Conservation (phyloP, 495 filamentous ascomycete species). For the Tetracladium marchalianum region DNA sequence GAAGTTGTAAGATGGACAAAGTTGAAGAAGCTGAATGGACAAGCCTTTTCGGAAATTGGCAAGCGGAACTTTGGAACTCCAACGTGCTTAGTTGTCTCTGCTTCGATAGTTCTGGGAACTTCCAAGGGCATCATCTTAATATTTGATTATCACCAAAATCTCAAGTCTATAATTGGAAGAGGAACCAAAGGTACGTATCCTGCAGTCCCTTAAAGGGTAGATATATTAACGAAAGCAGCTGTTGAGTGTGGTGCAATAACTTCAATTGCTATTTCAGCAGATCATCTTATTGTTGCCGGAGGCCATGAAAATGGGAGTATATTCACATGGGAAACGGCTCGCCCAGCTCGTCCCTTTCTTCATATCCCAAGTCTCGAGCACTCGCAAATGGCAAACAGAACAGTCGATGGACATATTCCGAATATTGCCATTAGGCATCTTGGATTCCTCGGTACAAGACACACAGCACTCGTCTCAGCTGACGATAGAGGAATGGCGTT, state of each 20-base stretch:
- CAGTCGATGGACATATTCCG: slow-evolving; percentile 71
- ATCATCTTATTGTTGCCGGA: slow-evolving; percentile 81
- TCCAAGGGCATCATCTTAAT: slow-evolving; percentile 88
- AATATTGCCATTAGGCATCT: slow-evolving; percentile 73
- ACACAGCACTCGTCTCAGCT: slow-evolving; percentile 95
- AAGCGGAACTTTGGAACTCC: slow-evolving; percentile 87
- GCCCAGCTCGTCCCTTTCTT: slow-evolving; percentile 76
- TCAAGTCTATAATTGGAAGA: slow-evolving; percentile 88
- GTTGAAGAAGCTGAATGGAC: slow-evolving; percentile 75
- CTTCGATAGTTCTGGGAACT: slow-evolving; percentile 83
- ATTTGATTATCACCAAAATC: slow-evolving; percentile 93
- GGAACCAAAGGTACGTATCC: slow-evolving; percentile 71
- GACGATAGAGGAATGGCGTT: slow-evolving; percentile 97
- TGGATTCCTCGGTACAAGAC: slow-evolving; percentile 89
- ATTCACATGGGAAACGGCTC: slow-evolving; percentile 90
- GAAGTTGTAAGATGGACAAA: slow-evolving; percentile 96
- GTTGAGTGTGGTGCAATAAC: slow-evolving; percentile 85
- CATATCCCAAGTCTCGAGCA: slow-evolving; percentile 69
- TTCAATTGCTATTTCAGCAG: slow-evolving; percentile 81
- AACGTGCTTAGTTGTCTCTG: slow-evolving; percentile 83
- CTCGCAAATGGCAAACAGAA: slow-evolving; percentile 51
- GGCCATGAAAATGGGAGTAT: slow-evolving; percentile 88
- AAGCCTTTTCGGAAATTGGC: slow-evolving; percentile 90
- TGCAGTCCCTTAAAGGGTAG: neutral
- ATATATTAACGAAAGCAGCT: slow-evolving; percentile 41